Percentiles rank a stretch among this genome's conserved stretches.
Conservation (phyloP, 2,329 filamentous ascomycete species). For the Sporothrix brunneoviolacea region DNA sequence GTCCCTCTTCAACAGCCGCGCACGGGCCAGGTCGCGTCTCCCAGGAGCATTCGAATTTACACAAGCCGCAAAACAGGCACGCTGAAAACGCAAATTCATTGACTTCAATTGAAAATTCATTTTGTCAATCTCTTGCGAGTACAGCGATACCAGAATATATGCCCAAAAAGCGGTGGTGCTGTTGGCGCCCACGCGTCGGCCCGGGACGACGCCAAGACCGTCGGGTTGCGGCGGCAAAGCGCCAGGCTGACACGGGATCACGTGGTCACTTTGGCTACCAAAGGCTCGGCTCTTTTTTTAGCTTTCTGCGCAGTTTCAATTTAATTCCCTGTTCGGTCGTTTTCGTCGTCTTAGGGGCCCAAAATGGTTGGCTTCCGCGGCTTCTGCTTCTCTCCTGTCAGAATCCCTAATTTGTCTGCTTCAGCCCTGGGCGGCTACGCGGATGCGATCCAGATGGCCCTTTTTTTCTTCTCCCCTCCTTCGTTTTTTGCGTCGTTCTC, state of each 20-base stretch:
- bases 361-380: too few species aligned
- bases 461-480: neutral
- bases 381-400: neutral
- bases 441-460: neutral
- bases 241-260: conserved; percentile 18
- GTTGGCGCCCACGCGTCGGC: conserved; percentile 10
- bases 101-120: neutral
- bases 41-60: neutral
- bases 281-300: conserved; percentile 4
- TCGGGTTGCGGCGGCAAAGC: conserved; percentile 1
- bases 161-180: neutral
- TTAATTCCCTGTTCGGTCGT: neutral
- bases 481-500: neutral
- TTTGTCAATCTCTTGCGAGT: neutral
- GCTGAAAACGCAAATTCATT: neutral
- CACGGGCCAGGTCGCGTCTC: conserved; percentile 19
- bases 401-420: neutral
- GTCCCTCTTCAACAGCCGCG: conserved; percentile 3
- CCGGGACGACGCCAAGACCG: conserved; percentile 6
- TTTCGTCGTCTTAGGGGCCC: neutral
- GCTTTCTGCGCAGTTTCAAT: neutral
- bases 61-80: neutral
- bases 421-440: conserved; percentile 2
- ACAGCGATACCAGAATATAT: neutral
- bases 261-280: conserved; percentile 14